phyloP scores from a whole-genome alignment of 441 rosid species.

The Eruca vesicaria region DNA sequence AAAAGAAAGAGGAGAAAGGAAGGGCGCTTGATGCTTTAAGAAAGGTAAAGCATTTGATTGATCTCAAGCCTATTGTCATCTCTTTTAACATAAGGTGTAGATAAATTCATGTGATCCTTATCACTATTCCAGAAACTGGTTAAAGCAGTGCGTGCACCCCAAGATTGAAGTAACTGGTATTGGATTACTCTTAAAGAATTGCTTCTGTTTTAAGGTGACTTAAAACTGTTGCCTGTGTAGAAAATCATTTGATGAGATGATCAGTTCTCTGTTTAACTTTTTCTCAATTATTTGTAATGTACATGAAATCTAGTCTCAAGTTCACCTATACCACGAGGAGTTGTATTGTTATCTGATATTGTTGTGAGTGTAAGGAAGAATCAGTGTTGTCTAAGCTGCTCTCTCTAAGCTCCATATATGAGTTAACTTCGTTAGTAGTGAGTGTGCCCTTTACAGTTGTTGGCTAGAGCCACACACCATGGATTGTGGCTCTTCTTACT shows the following conservation, averaged over 20 bases:
- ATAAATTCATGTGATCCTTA: neutral
- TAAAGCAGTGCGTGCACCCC: neutral
- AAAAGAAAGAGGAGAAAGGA: constrained; percentile 60
- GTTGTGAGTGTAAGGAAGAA: neutral
- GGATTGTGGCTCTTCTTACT: neutral
- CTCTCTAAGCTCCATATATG: neutral
- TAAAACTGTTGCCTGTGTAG: neutral
- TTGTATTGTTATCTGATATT: neutral
- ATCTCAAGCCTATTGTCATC: neutral
- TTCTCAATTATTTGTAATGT: neutral
- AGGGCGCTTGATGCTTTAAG: constrained; percentile 50
- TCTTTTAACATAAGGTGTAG: neutral
- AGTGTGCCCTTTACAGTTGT: neutral
- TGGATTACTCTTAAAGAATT: neutral
- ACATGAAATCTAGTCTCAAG: neutral
- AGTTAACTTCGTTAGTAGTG: neutral
- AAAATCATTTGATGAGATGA: neutral
- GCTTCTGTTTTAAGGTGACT: neutral
- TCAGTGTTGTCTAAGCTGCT: neutral
- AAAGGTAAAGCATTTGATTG: constrained; percentile 44
- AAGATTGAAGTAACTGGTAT: neutral
- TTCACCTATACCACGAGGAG: neutral
- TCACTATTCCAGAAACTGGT: neutral
- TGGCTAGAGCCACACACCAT: no score
- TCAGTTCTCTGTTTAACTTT: neutral